These are phyloP conservation scores for Lentinula aciculospora DNA, from an alignment of 768 basidiomycete genomes.

Conservation along the genomic window DNA sequence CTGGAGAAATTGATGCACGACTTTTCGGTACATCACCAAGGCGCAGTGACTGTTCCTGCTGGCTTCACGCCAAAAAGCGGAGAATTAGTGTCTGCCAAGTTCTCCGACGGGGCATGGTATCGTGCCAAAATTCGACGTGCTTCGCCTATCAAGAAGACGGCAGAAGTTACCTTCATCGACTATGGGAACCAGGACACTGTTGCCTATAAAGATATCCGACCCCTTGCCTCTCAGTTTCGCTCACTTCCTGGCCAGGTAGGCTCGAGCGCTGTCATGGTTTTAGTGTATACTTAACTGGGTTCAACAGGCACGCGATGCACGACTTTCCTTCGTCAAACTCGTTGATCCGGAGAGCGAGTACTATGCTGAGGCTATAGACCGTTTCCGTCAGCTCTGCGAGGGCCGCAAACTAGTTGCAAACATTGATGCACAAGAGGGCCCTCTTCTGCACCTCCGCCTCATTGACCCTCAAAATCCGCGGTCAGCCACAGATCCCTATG, in stretches of 20 bases:
- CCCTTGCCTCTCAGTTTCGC: slow-evolving; percentile 87
- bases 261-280: not conserved
- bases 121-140: slow-evolving; percentile 84
- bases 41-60: slow-evolving; percentile 50
- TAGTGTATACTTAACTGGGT: not conserved
- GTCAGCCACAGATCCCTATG: slow-evolving; percentile 59
- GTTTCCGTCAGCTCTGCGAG: slow-evolving; percentile 82
- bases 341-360: slow-evolving; percentile 83
- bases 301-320: slow-evolving; percentile 30
- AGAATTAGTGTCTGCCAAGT: slow-evolving; percentile 91
- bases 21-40: slow-evolving; percentile 82
- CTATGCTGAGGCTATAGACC: slow-evolving; percentile 74
- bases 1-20: slow-evolving; percentile 94
- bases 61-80: slow-evolving; percentile 78
- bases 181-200: slow-evolving; percentile 94
- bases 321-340: slow-evolving; percentile 65
- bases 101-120: slow-evolving; percentile 94
- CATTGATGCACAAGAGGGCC: slow-evolving; percentile 79
- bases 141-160: slow-evolving; percentile 89
- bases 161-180: slow-evolving; percentile 91
- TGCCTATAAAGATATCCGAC: slow-evolving; percentile 77
- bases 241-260: slow-evolving; percentile 76
- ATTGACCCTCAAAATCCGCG: slow-evolving; percentile 82
- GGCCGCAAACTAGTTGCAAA: slow-evolving; percentile 98
- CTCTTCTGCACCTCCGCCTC: slow-evolving; percentile 79